Conservation (phyloP, 2,329 filamentous ascomycete species). For the Sarocladium kiliense region DNA sequence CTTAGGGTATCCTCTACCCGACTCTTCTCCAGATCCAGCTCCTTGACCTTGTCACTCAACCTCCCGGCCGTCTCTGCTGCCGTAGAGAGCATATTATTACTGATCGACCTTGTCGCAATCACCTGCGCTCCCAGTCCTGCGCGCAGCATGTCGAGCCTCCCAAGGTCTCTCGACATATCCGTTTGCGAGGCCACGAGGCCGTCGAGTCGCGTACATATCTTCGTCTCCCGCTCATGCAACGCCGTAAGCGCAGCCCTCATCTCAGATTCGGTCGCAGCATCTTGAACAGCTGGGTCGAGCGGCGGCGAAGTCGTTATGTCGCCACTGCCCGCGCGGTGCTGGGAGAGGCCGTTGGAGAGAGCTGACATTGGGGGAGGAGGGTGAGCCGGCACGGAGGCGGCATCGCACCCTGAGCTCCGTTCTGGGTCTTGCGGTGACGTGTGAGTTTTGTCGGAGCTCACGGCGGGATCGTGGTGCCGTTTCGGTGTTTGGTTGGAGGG, state of each 20-base stretch:
- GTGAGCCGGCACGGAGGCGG: constrained; percentile 29
- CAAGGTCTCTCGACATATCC: constrained; percentile 80
- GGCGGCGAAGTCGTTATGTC: constrained; percentile 15
- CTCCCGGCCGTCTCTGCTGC: constrained; percentile 81
- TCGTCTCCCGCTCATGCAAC: constrained; percentile 70
- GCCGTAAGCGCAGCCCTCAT: constrained; percentile 72
- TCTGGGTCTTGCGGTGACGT: constrained; percentile 12
- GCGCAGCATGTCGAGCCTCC: constrained; percentile 81
- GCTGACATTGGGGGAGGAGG: constrained; percentile 40
- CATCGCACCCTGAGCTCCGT: constrained; percentile 32
- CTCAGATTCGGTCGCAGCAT: constrained; percentile 70
- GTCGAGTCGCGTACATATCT: constrained; percentile 70
- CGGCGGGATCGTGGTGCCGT: not conserved
- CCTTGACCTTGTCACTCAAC: constrained; percentile 81
- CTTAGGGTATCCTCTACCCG: constrained; percentile 84
- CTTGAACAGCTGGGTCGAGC: constrained; percentile 43
- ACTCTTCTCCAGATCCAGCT: constrained; percentile 84
- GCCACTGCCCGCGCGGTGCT: constrained; percentile 18
- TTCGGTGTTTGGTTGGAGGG: not conserved
- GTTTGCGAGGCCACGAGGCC: constrained; percentile 75
- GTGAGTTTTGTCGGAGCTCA: not conserved
- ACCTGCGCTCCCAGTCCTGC: constrained; percentile 84
- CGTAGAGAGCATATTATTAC: constrained; percentile 83
- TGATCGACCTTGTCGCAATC: constrained; percentile 74
- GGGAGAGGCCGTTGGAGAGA: constrained; percentile 38